Conservation (phyloP, 352 stramenopile species). For the Globisporangium orthogonon region DNA sequence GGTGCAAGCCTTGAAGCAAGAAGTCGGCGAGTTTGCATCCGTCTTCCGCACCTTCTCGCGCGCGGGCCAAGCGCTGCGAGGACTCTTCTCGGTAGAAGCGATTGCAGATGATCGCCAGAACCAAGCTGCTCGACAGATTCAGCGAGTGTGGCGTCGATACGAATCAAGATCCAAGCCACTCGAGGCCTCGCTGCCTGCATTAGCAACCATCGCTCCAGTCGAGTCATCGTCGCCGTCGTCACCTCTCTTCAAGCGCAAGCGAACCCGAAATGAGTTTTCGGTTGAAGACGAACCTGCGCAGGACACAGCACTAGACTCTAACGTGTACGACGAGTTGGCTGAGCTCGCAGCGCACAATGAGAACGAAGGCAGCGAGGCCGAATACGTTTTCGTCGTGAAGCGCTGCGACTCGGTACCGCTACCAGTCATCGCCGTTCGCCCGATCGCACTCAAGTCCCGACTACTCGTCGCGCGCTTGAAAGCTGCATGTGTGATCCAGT, state of each 20-base stretch:
- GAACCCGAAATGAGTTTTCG: not conserved
- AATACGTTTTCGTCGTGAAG: slow-evolving; percentile 1
- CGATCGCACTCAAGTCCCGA: not conserved
- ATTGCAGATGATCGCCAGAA: not conserved
- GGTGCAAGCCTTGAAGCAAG: not conserved
- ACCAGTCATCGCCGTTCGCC: not conserved
- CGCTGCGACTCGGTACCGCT: not conserved
- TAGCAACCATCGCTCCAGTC: not conserved
- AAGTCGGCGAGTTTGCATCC: not conserved
- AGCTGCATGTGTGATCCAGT: slow-evolving; percentile 6
- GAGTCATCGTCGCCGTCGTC: not conserved
- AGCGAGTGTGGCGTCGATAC: not conserved
- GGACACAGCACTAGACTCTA: not conserved
- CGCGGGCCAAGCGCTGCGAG: not conserved
- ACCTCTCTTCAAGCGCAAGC: slow-evolving; percentile 1
- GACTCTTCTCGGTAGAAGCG: not conserved
- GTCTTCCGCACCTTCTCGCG: slow-evolving; percentile 1
- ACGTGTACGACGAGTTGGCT: not conserved
- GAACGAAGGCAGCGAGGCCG: not conserved
- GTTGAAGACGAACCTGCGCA: not conserved
- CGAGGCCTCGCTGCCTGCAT: not conserved
- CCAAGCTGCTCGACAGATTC: not conserved
- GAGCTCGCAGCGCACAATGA: not conserved
- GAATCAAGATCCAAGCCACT: not conserved
- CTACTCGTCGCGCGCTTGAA: not conserved